phyloP scores from a whole-genome alignment of 805 yeast genomes.

The Priceomyces fermenticarens region DNA sequence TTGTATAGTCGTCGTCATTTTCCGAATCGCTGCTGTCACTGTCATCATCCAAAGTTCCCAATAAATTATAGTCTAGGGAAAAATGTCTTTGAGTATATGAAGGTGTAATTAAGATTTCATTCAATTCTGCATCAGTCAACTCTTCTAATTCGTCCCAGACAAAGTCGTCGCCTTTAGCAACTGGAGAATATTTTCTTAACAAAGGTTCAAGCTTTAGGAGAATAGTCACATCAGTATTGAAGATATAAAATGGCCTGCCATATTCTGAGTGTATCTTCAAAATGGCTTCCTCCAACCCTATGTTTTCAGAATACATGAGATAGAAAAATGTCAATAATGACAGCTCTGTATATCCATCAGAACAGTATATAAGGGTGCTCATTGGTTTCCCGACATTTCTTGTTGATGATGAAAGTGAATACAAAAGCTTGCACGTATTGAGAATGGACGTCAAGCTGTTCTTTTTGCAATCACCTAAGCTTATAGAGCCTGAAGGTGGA shows the following conservation, averaged over 20 bases:
- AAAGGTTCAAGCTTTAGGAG: constrained; percentile 63
- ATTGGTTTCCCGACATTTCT: constrained; percentile 31
- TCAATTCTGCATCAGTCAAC: constrained; percentile 27
- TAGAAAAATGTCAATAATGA: constrained; percentile 72
- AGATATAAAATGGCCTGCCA: constrained; percentile 81
- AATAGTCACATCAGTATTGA: constrained; percentile 69
- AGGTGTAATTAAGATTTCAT: constrained; percentile 29
- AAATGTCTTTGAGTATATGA: constrained; percentile 11
- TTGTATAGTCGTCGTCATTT: not conserved
- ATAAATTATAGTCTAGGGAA: not conserved
- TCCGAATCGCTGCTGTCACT: constrained; percentile 6
- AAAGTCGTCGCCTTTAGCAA: constrained; percentile 9
- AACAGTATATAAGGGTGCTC: constrained; percentile 65
- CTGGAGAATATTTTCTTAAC: constrained; percentile 60
- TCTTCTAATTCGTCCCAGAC: constrained; percentile 31
- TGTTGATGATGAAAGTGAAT: constrained; percentile 30
- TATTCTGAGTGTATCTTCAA: constrained; percentile 57
- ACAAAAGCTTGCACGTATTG: constrained; percentile 67
- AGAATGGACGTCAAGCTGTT: constrained; percentile 63
- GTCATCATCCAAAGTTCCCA: constrained; percentile 4
- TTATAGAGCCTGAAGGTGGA: constrained; percentile 83
- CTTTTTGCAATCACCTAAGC: constrained; percentile 66
- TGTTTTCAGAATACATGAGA: constrained; percentile 63
- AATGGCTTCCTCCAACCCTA: constrained; percentile 62
- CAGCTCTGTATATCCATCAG: constrained; percentile 92